These are phyloP conservation scores for Myrmaecium sp. DNA, from an alignment of 2,329 filamentous ascomycete species.

Conservation along the genomic window DNA sequence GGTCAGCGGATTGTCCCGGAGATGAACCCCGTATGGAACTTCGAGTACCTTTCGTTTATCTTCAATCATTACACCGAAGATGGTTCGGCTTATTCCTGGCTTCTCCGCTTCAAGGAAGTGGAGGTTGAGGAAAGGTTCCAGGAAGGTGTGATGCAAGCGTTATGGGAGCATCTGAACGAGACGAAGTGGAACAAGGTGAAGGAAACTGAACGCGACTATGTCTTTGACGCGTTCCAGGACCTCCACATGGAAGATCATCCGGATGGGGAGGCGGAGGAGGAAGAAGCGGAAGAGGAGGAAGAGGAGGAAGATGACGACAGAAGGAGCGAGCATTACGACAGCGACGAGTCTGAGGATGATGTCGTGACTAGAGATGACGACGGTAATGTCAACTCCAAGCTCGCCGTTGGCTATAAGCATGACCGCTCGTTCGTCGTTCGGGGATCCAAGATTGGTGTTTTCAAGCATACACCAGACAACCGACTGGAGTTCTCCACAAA, in stretches of 20 bases:
- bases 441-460: conserved; percentile 95
- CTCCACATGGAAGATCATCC: conserved; percentile 72
- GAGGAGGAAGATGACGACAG: conserved; percentile 48
- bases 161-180: conserved; percentile 94
- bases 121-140: conserved; percentile 72
- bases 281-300: conserved; percentile 35
- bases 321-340: conserved; percentile 56
- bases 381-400: conserved; percentile 76
- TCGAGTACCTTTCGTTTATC: conserved; percentile 96
- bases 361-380: conserved; percentile 50
- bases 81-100: conserved; percentile 86
- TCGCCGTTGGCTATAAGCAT: conserved; percentile 93
- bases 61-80: conserved; percentile 92
- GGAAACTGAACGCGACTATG: conserved; percentile 83
- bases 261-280: conserved; percentile 35
- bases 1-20: conserved; percentile 74
- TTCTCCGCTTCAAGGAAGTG: conserved; percentile 79
- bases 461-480: conserved; percentile 89
- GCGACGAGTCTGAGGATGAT: conserved; percentile 67
- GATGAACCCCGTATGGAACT: conserved; percentile 97
- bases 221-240: conserved; percentile 89
- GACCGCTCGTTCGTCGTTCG: conserved; percentile 94
- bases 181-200: conserved; percentile 89
- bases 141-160: conserved; percentile 80
- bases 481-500: conserved; percentile 91